Conservation (phyloP, 2,329 filamentous ascomycete species). For the Cladophialophora immunda region DNA sequence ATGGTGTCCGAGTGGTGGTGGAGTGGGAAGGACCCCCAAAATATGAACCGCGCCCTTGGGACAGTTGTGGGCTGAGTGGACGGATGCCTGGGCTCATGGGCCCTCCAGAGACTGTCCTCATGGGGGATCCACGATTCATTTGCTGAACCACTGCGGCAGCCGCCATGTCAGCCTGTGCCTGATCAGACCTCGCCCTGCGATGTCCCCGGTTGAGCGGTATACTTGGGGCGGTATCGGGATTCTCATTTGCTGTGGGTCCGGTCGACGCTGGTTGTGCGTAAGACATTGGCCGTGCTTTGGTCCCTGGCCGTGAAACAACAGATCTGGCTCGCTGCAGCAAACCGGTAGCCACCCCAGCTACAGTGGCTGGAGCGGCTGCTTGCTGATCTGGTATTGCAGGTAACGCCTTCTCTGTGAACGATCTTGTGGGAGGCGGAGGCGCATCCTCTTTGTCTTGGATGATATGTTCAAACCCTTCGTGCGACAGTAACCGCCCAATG, state of each 20-base stretch:
- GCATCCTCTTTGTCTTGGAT: constrained; percentile 49
- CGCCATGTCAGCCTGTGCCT: constrained; percentile 46
- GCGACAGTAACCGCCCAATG: constrained; percentile 90
- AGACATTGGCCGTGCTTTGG: constrained; percentile 47
- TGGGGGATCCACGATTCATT: constrained; percentile 80
- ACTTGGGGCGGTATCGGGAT: constrained; percentile 58
- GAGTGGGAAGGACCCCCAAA: constrained; percentile 56
- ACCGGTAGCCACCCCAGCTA: constrained; percentile 60
- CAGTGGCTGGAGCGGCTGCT: constrained; percentile 75
- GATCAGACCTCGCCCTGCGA: constrained; percentile 60
- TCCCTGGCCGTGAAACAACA: constrained; percentile 56
- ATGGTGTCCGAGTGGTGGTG: constrained; percentile 46
- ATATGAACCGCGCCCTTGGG: constrained; percentile 62
- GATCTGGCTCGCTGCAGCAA: constrained; percentile 69
- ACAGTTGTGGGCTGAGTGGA: constrained; percentile 61
- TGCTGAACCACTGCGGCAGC: constrained; percentile 82
- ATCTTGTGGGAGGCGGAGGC: constrained; percentile 48
- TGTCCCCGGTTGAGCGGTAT: constrained; percentile 57
- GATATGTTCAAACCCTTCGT: constrained; percentile 91
- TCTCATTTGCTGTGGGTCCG: constrained; percentile 52
- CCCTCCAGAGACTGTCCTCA: constrained; percentile 56
- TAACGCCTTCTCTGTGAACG: constrained; percentile 78
- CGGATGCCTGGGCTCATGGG: constrained; percentile 62
- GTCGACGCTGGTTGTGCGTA: constrained; percentile 51
- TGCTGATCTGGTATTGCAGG: constrained; percentile 74